These are phyloP conservation scores for Mucor saturninus DNA, from an alignment of 371 early-diverging fungal species.

Conservation along the genomic window DNA sequence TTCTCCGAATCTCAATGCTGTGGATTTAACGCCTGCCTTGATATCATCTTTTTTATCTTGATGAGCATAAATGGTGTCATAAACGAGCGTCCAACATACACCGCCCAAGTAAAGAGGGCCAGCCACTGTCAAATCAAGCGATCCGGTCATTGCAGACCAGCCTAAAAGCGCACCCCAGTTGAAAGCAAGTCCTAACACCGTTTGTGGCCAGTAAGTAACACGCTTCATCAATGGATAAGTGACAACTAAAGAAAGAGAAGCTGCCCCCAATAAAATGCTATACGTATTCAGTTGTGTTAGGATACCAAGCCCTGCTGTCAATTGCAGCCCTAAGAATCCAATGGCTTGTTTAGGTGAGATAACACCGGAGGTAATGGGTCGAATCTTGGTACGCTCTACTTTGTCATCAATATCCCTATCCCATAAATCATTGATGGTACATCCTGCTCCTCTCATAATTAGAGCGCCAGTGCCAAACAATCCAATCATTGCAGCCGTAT, in stretches of 20 bases:
- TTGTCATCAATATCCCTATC: constrained; percentile 86
- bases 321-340: constrained; percentile 80
- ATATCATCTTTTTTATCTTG: constrained; percentile 93
- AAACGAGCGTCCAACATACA: constrained; percentile 93
- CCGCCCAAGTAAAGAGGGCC: constrained; percentile 89
- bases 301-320: constrained; percentile 81
- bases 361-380: constrained; percentile 87
- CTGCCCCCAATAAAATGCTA: constrained; percentile 83
- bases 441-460: constrained; percentile 97
- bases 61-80: constrained; percentile 97
- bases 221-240: constrained; percentile 97
- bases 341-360: constrained; percentile 76
- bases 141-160: constrained; percentile 90
- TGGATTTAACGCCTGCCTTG: constrained; percentile 88
- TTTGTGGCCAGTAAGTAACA: constrained; percentile 94
- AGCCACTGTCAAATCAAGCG: constrained; percentile 67
- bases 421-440: constrained; percentile 97
- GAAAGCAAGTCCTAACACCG: constrained; percentile 88
- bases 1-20: constrained; percentile 86
- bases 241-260: constrained; percentile 79
- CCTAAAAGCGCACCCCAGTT: constrained; percentile 96
- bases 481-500: constrained; percentile 69
- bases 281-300: constrained; percentile 77
- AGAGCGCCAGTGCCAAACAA: constrained; percentile 91
- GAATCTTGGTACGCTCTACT: constrained; percentile 83